Conservation (phyloP, 2,329 filamentous ascomycete species). For the Teratosphaeria viscida region DNA sequence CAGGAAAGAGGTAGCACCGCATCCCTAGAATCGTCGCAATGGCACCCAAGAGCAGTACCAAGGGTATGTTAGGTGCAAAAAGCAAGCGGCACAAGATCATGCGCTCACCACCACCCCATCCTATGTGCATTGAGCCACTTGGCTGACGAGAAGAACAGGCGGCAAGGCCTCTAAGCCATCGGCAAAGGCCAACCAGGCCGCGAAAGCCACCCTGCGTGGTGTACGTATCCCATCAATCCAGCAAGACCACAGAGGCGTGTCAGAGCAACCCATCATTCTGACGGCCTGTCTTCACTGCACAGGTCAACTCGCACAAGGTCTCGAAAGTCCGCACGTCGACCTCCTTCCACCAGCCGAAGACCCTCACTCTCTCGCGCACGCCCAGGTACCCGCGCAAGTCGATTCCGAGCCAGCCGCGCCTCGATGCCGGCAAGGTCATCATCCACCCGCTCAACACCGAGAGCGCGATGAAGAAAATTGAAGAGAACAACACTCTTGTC, state of each 20-base stretch:
- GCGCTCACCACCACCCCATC: conserved; percentile 3
- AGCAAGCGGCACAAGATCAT: background rate
- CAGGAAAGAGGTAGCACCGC: background rate
- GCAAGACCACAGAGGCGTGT: conserved; percentile 34
- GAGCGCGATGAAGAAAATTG: conserved; percentile 99
- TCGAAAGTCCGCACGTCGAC: conserved; percentile 86
- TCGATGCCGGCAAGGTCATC: conserved; percentile 97
- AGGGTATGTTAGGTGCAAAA: conserved; percentile 12
- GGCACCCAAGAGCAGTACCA: conserved; percentile 18
- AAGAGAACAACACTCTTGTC: conserved; percentile 96
- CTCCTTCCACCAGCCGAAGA: conserved; percentile 97
- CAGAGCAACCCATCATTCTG: conserved; percentile 41
- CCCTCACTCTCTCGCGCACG: conserved; percentile 75
- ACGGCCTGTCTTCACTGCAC: conserved; percentile 37
- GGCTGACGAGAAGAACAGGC: conserved; percentile 27
- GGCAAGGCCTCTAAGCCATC: conserved; percentile 48
- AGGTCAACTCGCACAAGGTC: conserved; percentile 73
- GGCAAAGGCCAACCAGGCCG: conserved; percentile 76
- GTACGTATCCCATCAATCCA: conserved; percentile 49
- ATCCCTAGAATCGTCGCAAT: conserved; percentile 13
- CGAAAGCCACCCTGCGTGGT: conserved; percentile 92
- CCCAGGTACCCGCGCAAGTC: conserved; percentile 98
- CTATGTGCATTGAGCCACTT: background rate
- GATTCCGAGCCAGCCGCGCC: conserved; percentile 75
- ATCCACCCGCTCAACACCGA: conserved; percentile 98